Evolutionary conservation across 2,329 filamentous ascomycete genomes (phyloP).

Genomic region (Colletotrichum cordylinicola): DNA sequence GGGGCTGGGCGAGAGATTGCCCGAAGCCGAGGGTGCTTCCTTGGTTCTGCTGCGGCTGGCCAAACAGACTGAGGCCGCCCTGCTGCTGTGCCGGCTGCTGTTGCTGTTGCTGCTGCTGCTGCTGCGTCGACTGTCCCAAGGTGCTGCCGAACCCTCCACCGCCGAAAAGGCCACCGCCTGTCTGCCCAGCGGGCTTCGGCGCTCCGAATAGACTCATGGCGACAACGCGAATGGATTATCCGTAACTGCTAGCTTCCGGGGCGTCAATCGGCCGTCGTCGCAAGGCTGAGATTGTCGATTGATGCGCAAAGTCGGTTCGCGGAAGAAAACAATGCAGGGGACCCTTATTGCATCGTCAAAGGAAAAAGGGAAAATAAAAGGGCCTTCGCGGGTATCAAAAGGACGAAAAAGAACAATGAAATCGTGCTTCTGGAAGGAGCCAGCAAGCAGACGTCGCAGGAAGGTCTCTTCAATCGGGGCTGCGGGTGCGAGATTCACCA

Average conservation of each 20-base stretch:
- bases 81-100: constrained; percentile 37
- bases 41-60: constrained; percentile 33
- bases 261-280: not conserved
- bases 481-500: not conserved
- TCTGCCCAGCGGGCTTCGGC: constrained; percentile 36
- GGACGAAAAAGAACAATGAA: not conserved
- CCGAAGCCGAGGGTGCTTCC: constrained; percentile 45
- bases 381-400: constrained; percentile 1
- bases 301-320: constrained; percentile 4
- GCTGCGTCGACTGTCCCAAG: constrained; percentile 42
- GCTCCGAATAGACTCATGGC: constrained; percentile 41
- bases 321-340: not conserved
- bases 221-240: constrained; percentile 30
- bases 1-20: constrained; percentile 36
- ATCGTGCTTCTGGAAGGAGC: not conserved
- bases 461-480: not conserved
- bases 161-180: constrained; percentile 14
- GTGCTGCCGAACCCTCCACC: constrained; percentile 36
- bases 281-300: not conserved
- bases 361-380: not conserved
- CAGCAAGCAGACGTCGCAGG: not conserved
- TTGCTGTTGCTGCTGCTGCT: constrained; percentile 29
- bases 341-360: constrained; percentile 7
- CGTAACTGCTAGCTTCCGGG: not conserved
- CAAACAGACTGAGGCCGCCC: constrained; percentile 42